These are phyloP conservation scores for Chlamydomonas asymmetrica DNA, from an alignment of 139 green algal genomes.

Conservation along the genomic window DNA sequence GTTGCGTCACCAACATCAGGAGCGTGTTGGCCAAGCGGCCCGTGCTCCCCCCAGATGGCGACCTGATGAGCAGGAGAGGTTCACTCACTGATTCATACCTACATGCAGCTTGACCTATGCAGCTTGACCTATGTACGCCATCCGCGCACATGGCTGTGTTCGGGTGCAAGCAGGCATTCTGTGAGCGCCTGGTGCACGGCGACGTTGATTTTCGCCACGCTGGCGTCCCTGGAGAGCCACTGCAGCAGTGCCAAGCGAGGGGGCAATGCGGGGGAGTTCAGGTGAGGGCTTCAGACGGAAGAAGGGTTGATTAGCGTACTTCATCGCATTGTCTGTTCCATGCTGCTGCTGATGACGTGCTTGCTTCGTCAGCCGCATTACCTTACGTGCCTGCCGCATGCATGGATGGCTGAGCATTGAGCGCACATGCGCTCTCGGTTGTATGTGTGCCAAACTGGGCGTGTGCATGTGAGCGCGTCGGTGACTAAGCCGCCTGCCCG, in stretches of 20 bases:
- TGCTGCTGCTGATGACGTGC: background rate
- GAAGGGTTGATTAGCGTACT: background rate
- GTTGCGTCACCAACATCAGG: too few relatives aligned
- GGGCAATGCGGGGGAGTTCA: conserved; percentile 86
- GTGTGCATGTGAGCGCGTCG: too few relatives aligned
- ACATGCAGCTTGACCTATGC: too few relatives aligned
- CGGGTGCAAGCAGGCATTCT: conserved; percentile 50
- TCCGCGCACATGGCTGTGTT: conserved; percentile 7
- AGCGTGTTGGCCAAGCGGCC: too few relatives aligned
- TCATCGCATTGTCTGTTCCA: background rate
- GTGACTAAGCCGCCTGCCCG: background rate
- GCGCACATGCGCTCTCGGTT: background rate
- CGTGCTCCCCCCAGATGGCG: too few relatives aligned
- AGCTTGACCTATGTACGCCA: background rate
- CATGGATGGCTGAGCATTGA: background rate
- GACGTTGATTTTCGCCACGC: conserved; percentile 62
- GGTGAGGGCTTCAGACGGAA: conserved; percentile 36
- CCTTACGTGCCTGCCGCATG: background rate
- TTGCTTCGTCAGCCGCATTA: background rate
- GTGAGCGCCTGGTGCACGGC: conserved; percentile 54
- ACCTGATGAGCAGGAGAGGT: too few relatives aligned
- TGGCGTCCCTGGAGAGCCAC: conserved; percentile 78
- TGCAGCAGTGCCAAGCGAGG: conserved; percentile 78
- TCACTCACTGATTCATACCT: too few relatives aligned
- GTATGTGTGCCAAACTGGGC: too few relatives aligned